Conservation (phyloP, 495 filamentous ascomycete species). For the Penicillium crystallinum region DNA sequence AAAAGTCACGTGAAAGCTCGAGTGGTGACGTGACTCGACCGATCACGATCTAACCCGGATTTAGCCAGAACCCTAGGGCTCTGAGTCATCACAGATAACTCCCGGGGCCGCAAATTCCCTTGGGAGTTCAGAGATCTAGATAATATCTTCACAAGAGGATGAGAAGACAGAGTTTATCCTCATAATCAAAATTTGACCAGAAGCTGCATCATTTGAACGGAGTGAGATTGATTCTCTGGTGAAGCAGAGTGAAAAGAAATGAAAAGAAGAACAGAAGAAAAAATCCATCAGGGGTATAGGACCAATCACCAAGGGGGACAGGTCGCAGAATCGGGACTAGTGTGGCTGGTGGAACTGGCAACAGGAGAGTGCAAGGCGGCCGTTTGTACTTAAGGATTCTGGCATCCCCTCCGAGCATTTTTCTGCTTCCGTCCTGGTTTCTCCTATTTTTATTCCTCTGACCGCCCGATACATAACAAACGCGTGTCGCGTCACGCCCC, state of each 20-base stretch:
- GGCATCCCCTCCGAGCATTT: conserved; percentile 40
- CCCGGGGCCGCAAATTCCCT: not conserved
- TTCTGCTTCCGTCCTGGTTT: conserved; percentile 34
- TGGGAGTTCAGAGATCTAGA: too few species aligned
- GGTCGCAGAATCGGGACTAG: conserved; percentile 33
- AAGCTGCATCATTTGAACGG: too few species aligned
- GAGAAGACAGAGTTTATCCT: too few species aligned
- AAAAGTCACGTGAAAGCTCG: conserved; percentile 7
- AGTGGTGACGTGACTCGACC: conserved; percentile 13
- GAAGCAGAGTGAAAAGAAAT: not conserved
- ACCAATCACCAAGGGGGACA: conserved; percentile 29
- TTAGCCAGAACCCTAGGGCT: conserved; percentile 13
- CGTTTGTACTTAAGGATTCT: conserved; percentile 51
- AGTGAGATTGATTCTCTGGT: too few species aligned
- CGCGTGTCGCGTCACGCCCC: conserved; percentile 29
- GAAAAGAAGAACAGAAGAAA: not conserved
- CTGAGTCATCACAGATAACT: conserved; percentile 5
- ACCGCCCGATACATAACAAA: conserved; percentile 23
- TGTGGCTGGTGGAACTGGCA: conserved; percentile 39
- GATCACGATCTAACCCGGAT: conserved; percentile 10
- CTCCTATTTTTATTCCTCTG: conserved; percentile 26
- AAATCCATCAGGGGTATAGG: conserved; percentile 27
- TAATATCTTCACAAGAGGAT: too few species aligned
- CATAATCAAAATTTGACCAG: too few species aligned
- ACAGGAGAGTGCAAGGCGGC: conserved; percentile 35